Percentiles rank a stretch among this genome's conserved stretches.
Evolutionary conservation across 805 yeast species (phyloP).

Genomic region (Wickerhamiella siamensis): DNA sequence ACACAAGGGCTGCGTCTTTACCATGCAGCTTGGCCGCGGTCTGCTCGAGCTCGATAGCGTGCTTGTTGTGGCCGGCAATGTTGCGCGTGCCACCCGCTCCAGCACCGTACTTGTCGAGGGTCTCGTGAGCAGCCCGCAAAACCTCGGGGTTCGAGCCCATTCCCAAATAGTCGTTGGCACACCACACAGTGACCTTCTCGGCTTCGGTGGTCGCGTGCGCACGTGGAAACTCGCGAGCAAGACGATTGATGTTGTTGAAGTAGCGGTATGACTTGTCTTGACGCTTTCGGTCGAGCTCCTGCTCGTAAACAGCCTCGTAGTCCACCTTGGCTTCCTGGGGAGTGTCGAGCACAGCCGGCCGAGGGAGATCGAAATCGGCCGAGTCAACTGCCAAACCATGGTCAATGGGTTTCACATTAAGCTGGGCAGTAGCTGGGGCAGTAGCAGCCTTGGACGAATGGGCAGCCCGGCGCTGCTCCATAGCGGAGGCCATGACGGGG

Average conservation of each 20-base stretch:
- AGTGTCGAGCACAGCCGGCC: background rate
- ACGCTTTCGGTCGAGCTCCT: conserved; percentile 60
- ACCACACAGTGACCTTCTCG: conserved; percentile 96
- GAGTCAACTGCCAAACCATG: background rate
- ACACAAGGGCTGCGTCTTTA: conserved; percentile 89
- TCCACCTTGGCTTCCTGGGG: conserved; percentile 28
- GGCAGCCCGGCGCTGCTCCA: conserved; percentile 26
- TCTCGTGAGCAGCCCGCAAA: conserved; percentile 56
- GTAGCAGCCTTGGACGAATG: conserved; percentile 30
- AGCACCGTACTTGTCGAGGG: conserved; percentile 82
- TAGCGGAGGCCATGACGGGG: conserved; percentile 84
- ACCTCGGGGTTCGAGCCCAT: conserved; percentile 76
- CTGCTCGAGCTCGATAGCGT: conserved; percentile 76
- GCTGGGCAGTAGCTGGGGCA: conserved; percentile 22
- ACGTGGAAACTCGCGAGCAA: conserved; percentile 83
- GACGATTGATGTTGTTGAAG: conserved; percentile 92
- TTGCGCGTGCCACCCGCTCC: conserved; percentile 99
- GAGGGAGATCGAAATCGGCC: background rate
- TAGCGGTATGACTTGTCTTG: conserved; percentile 84
- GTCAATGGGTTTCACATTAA: conserved; percentile 2
- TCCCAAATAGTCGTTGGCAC: conserved; percentile 94
- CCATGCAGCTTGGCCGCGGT: conserved; percentile 83
- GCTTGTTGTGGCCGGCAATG: conserved; percentile 92
- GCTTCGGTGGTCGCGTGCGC: conserved; percentile 69
- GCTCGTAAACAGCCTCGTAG: conserved; percentile 52